Percentiles rank a stretch among this genome's conserved stretches.
Conservation (phyloP, 495 filamentous ascomycete genomes). For the Talaromyces wortmannii region DNA sequence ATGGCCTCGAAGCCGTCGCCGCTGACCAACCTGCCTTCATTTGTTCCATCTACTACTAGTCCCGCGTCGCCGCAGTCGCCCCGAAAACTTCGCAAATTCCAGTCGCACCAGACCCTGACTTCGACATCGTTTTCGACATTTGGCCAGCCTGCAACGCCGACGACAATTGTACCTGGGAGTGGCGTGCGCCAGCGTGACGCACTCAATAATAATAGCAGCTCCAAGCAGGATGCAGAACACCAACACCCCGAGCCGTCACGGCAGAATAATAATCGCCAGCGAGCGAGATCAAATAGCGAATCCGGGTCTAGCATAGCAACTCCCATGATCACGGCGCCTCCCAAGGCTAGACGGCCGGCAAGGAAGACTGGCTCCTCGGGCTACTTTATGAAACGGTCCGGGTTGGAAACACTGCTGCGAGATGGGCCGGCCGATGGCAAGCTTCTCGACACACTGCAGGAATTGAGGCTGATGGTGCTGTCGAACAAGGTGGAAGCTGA, state of each 20-base stretch:
- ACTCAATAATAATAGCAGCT: conserved; percentile 10
- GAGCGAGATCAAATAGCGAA: conserved; percentile 71
- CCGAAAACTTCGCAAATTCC: conserved; percentile 44
- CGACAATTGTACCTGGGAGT: conserved; percentile 17
- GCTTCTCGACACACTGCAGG: conserved; percentile 57
- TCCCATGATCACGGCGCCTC: conserved; percentile 11
- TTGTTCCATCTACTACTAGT: conserved; percentile 17
- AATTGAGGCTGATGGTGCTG: conserved; percentile 69
- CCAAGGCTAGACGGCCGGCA: conserved; percentile 36
- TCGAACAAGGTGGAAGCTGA: conserved; percentile 75
- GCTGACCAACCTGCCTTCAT: conserved; percentile 16
- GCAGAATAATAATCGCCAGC: conserved; percentile 36
- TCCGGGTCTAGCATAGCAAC: conserved; percentile 35
- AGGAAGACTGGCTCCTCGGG: conserved; percentile 50
- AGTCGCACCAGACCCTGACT: conserved; percentile 44
- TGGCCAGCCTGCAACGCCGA: conserved; percentile 38
- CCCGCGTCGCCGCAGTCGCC: conserved; percentile 37
- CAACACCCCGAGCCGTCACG: conserved; percentile 14
- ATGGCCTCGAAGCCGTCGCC: neutral
- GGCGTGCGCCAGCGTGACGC: conserved; percentile 17
- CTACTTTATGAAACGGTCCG: conserved; percentile 51
- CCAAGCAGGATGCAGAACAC: neutral
- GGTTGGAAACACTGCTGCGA: conserved; percentile 56
- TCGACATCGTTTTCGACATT: conserved; percentile 35
- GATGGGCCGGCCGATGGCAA: conserved; percentile 63